Percentiles rank a stretch among this genome's conserved stretches.
These are phyloP conservation scores for Penicillium subrubescens DNA, from an alignment of 495 filamentous ascomycete genomes.

Conservation along the genomic window DNA sequence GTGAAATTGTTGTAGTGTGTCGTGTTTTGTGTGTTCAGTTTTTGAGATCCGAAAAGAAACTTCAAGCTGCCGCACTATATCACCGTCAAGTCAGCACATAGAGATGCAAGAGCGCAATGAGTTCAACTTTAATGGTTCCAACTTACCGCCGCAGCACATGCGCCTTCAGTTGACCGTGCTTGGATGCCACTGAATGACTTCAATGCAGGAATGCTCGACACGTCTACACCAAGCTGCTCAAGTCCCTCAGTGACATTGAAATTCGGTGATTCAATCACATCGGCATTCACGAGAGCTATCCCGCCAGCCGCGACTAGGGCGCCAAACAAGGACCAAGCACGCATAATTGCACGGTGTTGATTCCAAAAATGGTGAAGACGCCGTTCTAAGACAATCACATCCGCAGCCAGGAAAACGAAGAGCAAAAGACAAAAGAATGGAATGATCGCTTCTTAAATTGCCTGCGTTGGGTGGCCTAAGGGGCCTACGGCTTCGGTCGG, in stretches of 20 bases:
- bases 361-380: not conserved
- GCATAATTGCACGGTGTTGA: constrained; percentile 7
- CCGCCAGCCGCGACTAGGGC: constrained; percentile 12
- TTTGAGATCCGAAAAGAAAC: constrained; percentile 18
- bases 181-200: constrained; percentile 10
- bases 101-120: not conserved
- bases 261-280: constrained; percentile 10
- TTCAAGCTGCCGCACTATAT: constrained; percentile 19
- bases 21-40: constrained; percentile 11
- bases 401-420: not conserved
- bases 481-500: not conserved
- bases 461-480: not conserved
- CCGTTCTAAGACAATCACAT: not conserved
- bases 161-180: constrained; percentile 13
- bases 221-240: constrained; percentile 16
- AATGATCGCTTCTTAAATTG: not conserved
- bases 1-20: constrained; percentile 25
- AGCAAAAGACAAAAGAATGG: not conserved
- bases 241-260: constrained; percentile 22
- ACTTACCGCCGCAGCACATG: constrained; percentile 18
- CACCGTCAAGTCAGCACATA: not conserved
- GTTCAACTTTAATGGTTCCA: not conserved
- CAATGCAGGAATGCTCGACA: constrained; percentile 20
- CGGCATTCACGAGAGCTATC: constrained; percentile 1
- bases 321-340: constrained; percentile 12